A percentile compares a stretch with the other conserved stretches of the same genome.
These are phyloP conservation scores for Lactifluus pinguis DNA, from an alignment of 768 basidiomycete genomes.

Conservation along the genomic window DNA sequence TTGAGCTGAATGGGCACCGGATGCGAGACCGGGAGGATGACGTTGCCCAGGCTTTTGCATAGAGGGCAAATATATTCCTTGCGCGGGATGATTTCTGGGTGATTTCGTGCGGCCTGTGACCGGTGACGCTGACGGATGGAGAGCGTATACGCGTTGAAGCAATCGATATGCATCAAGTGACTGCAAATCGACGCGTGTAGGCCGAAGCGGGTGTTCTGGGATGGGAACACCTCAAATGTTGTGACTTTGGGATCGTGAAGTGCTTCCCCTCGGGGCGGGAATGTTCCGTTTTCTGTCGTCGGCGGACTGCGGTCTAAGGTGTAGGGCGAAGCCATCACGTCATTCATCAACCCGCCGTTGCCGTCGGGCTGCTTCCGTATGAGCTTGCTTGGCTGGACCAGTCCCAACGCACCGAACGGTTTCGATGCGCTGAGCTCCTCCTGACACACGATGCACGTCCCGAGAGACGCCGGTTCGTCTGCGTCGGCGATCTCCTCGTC, in stretches of 20 bases:
- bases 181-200: conserved; percentile 83
- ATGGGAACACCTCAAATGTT: conserved; percentile 68
- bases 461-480: conserved; percentile 51
- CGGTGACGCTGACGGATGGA: conserved; percentile 85
- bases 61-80: conserved; percentile 95
- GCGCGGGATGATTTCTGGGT: conserved; percentile 89
- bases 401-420: conserved; percentile 78
- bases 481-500: conserved; percentile 48
- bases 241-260: conserved; percentile 37
- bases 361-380: conserved; percentile 71
- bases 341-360: conserved; percentile 53
- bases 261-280: conserved; percentile 46
- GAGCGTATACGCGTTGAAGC: conserved; percentile 82
- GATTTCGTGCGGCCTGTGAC: conserved; percentile 82
- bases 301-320: conserved; percentile 53
- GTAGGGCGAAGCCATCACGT: conserved; percentile 51
- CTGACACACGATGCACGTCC: conserved; percentile 98
- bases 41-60: conserved; percentile 94
- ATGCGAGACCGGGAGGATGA: conserved; percentile 73
- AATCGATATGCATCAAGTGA: conserved; percentile 95
- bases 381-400: conserved; percentile 82
- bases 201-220: conserved; percentile 71
- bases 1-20: conserved; percentile 43
- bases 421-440: conserved; percentile 71
- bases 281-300: conserved; percentile 29